Evolutionary conservation across 371 early-diverging fungal species (phyloP).

Genomic region (Saksenaea oblongispora): DNA sequence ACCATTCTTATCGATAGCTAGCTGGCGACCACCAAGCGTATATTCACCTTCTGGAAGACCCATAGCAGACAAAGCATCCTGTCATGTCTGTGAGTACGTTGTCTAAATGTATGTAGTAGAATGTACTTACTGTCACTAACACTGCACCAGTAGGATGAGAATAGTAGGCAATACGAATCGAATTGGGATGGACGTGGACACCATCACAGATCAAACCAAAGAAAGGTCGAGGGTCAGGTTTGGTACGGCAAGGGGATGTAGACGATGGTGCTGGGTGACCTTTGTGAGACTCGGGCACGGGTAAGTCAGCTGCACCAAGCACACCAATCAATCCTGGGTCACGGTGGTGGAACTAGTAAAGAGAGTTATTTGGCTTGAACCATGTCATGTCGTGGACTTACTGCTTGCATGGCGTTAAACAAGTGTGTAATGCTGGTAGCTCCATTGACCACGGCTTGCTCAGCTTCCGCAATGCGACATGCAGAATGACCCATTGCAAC

Average conservation of each 20-base stretch:
- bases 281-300: constrained; percentile 22
- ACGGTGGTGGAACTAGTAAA: constrained; percentile 74
- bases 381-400: constrained; percentile 9
- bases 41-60: constrained; percentile 68
- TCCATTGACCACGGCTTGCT: constrained; percentile 64
- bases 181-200: constrained; percentile 82
- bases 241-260: constrained; percentile 33
- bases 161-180: constrained; percentile 79
- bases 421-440: constrained; percentile 72
- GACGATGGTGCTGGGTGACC: constrained; percentile 36
- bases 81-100: not conserved
- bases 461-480: constrained; percentile 66
- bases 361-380: not conserved
- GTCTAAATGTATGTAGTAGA: not conserved
- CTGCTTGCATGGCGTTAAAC: constrained; percentile 76
- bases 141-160: constrained; percentile 76
- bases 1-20: constrained; percentile 48
- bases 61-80: constrained; percentile 74
- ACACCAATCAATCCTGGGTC: constrained; percentile 81
- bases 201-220: constrained; percentile 85
- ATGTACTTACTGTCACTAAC: constrained; percentile 56
- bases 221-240: constrained; percentile 67
- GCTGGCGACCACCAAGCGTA: constrained; percentile 58
- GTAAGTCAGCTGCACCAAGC: constrained; percentile 59
- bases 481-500: constrained; percentile 75